phyloP scores from a whole-genome alignment of 768 basidiomycete species.

The Xanthoconium purpureum region DNA sequence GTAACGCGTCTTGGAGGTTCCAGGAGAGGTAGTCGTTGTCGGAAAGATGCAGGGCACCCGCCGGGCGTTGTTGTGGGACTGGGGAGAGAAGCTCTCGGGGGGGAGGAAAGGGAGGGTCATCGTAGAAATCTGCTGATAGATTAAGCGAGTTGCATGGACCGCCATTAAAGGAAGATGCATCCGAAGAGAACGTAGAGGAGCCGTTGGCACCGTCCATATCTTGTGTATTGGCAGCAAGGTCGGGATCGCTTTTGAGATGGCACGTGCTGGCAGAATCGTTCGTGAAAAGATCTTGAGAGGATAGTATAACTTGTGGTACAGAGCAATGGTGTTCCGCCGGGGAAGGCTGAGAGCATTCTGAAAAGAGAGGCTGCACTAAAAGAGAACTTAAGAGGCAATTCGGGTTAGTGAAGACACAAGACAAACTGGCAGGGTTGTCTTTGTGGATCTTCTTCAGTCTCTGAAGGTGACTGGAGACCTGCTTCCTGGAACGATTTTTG shows the following conservation, averaged over 20 bases:
- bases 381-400: neutral
- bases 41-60: neutral
- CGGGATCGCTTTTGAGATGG: conserved; percentile 15
- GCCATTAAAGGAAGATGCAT: conserved; percentile 1
- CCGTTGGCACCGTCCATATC: neutral
- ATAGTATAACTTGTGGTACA: neutral
- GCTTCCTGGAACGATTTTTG: conserved; percentile 37
- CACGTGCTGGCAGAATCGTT: conserved; percentile 7
- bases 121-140: conserved; percentile 6
- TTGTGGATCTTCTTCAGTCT: conserved; percentile 35
- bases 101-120: neutral
- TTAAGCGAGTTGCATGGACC: neutral
- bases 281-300: conserved; percentile 10
- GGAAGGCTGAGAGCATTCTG: conserved; percentile 17
- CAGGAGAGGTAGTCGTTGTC: conserved; percentile 10
- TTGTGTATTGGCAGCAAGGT: conserved; percentile 5
- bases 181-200: conserved; percentile 8
- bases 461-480: conserved; percentile 40
- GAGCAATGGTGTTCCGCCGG: conserved; percentile 8
- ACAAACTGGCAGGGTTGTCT: conserved; percentile 33
- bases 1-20: conserved; percentile 10
- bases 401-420: neutral
- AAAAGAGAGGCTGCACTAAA: conserved; percentile 27
- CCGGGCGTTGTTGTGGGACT: conserved; percentile 6
- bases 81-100: conserved; percentile 8